Percentiles rank a stretch among this genome's conserved stretches.
phyloP scores from a whole-genome alignment of 2,329 filamentous ascomycete species.

The Apiospora hydei region DNA sequence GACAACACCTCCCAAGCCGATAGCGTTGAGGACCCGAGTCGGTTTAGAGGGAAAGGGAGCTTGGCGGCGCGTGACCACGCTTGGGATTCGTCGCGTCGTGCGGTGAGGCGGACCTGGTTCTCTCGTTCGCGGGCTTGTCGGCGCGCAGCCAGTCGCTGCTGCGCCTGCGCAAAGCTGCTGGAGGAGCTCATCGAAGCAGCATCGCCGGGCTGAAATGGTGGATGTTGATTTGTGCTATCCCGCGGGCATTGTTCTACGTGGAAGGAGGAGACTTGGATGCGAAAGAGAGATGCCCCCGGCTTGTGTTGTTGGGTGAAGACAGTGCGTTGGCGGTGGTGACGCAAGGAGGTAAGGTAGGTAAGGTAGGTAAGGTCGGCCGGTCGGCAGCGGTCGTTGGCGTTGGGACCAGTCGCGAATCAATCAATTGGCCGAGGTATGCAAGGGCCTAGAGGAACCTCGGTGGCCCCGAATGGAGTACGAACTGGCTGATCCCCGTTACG shows the following conservation, averaged over 20 bases:
- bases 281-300: not conserved
- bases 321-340: not conserved
- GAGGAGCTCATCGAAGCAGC: constrained; percentile 22
- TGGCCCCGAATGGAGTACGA: not conserved
- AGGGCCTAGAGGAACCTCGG: not conserved
- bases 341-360: not conserved
- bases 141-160: constrained; percentile 83
- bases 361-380: no score
- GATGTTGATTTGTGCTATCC: not conserved
- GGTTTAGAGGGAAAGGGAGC: constrained; percentile 69
- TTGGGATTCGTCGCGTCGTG: constrained; percentile 60
- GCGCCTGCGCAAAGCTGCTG: constrained; percentile 83
- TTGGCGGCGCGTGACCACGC: constrained; percentile 64
- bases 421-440: constrained; percentile 4
- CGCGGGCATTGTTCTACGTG: not conserved
- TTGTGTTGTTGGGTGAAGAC: not conserved
- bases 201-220: constrained; percentile 10
- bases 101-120: constrained; percentile 62
- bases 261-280: not conserved
- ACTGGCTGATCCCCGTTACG: constrained; percentile 6
- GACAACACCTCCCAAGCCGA: constrained; percentile 74
- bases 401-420: not conserved
- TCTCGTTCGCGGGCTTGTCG: constrained; percentile 77
- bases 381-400: not conserved
- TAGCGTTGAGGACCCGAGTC: constrained; percentile 56